Evolutionary conservation across 345 rosid genomes (phyloP), one percentile per base, ranked within the genome.

Genomic region (Gynandropsis gynandra): DNA sequence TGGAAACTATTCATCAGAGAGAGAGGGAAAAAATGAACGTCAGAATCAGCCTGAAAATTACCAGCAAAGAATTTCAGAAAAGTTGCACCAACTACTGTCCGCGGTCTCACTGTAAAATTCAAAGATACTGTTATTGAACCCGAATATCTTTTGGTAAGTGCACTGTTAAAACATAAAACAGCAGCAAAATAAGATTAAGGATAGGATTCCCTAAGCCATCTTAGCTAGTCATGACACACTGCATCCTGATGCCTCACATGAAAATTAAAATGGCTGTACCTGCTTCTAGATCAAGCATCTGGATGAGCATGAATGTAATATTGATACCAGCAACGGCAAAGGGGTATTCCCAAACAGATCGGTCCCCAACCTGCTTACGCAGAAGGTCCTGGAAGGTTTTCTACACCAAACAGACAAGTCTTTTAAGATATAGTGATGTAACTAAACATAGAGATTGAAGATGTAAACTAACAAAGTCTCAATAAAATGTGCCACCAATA

Each of bases 281-380:
- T 85, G 95, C 95, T 83, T 92, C 99, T 47, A 92, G 94, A 74
- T 88, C 99, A 47, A 92, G 99, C 97, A 92, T 88, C 72, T 92
- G 99, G 63, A 85, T 81, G 38, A 92, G 95, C 99, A 92, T 92
- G 74, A 92, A 92, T 16, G 99, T 88, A 42, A 92, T 85, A 74
- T 92, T 92, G 59, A 92, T 94, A 52, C 99, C 97, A 76, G 99
- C 99, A 39, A 92, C 97, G 63, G 99, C 97, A 72, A 92, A 92
- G 18, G 99, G 99, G 78, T 92, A 92, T 67, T 92, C 99, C 99
- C 99, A 92, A 35, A 85, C 76, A 14, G 98, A 92, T 13, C 98
- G 78, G 50, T 81, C 95, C 38, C 98, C 98, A 62, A 85, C 94
- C 66, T 65, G 79, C 72, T 92, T 92, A 68, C 78, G 70, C 69